Base-by-base conservation (phyloP, 441 rosid genomes). In the Eutrema salsugineum region DNA sequence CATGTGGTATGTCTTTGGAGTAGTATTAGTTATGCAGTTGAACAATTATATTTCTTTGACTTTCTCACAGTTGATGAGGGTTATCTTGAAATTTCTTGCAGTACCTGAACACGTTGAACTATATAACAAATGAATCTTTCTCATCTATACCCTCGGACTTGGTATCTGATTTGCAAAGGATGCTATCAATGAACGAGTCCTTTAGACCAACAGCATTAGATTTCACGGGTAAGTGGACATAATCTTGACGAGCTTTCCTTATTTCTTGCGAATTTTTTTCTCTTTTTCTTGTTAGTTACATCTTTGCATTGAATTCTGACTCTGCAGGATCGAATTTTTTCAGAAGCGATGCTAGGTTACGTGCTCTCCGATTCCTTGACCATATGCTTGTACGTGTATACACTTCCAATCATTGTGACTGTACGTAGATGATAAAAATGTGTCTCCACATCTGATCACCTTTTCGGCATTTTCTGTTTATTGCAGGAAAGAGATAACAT, bases 321-420 rank as follows among this genome's bases (percentile, higher is more conserved):
- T 72, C 61, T 81, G 79, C 85, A 93, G 98, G 92, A 49, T 93
- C 98, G 63, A 76, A 72, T 36, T 93, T 93, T 85, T 91, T 93
- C 53, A 83, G 94, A 72, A 86, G 86, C 59, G 98, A 93, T 77
- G 83, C 98, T 80, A 84, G 96, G 84, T 79, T 93, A 90, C 95
- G 98, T 72, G 98, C 97, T 71, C 96, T 93, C 76, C 98, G 97
- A 35, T 93, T 93, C 83, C 98, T 93, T 64, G 98, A 93, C 79
- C 97, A 93, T 78, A 77, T 93, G 90, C 94, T 93, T 82, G 98
- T 93, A 93, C 6, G 71, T 71, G 9, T 35, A 19, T 32, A 64
- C 36, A 30, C 63, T 44, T 43, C 32, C 43, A 24, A 11, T 73
- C 56, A 35, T 75, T 83, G 68, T 80, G 98, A 86, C 81, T 88